A percentile compares a stretch with the other conserved stretches of the same genome.
Conservation (phyloP, 2,329 filamentous ascomycete species). For the Botryotinia globosa region DNA sequence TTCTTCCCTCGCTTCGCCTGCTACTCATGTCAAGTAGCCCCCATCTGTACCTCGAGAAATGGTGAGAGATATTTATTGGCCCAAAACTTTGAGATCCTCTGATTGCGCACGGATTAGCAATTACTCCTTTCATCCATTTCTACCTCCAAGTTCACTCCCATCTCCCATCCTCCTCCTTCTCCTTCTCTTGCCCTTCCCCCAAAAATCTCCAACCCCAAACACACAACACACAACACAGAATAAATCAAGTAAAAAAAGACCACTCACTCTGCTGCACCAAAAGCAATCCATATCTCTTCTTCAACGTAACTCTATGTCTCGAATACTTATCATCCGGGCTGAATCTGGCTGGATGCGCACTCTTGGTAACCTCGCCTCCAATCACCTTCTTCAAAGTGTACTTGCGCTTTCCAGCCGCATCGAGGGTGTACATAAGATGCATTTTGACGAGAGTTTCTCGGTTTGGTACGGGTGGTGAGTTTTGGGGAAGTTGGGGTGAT, state of each 20-base stretch:
- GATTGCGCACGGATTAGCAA: constrained; percentile 24
- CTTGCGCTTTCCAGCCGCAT: constrained; percentile 76
- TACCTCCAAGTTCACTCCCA: background rate
- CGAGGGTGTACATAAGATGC: constrained; percentile 85
- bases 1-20: background rate
- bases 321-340: constrained; percentile 99
- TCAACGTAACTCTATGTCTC: constrained; percentile 89
- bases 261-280: constrained; percentile 71
- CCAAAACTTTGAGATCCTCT: constrained; percentile 46
- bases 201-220: background rate
- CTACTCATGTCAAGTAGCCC: background rate
- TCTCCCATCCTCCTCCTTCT: too few species aligned
- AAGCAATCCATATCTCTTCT: constrained; percentile 87
- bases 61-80: constrained; percentile 37
- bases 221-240: background rate
- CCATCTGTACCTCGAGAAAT: background rate
- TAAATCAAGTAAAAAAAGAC: background rate
- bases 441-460: constrained; percentile 40
- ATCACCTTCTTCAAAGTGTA: constrained; percentile 95
- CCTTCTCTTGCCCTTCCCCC: background rate
- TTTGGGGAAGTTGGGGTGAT: background rate
- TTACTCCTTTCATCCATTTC: background rate
- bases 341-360: constrained; percentile 92
- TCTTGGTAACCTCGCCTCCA: constrained; percentile 85
- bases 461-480: background rate